phyloP scores from a whole-genome alignment of 768 basidiomycete genomes.

The Panus rudis region DNA sequence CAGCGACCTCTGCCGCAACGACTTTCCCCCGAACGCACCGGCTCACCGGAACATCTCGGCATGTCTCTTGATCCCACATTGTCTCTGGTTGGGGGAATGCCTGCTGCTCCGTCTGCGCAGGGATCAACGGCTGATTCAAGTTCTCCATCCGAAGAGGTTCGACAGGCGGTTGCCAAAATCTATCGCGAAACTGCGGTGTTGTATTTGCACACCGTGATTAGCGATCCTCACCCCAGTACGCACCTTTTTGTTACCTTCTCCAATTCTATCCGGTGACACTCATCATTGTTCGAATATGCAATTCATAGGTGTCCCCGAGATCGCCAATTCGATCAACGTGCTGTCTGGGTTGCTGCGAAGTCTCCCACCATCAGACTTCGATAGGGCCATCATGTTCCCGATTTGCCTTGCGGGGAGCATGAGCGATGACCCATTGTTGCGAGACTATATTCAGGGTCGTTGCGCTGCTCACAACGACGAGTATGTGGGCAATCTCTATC shows the following conservation, averaged over 20 bases:
- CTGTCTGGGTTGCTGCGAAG: conserved; percentile 48
- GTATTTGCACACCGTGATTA: conserved; percentile 67
- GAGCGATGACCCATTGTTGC: conserved; percentile 46
- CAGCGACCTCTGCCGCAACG: conserved; percentile 25
- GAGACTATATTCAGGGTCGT: conserved; percentile 36
- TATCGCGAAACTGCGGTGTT: conserved; percentile 61
- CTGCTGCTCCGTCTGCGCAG: conserved; percentile 7
- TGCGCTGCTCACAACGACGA: conserved; percentile 16
- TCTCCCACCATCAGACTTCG: conserved; percentile 50
- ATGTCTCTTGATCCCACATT: conserved; percentile 1
- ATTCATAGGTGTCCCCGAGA: conserved; percentile 68
- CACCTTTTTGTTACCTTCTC: conserved; percentile 9
- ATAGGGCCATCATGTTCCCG: conserved; percentile 66
- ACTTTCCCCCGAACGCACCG: background rate
- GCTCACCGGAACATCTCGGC: too few species aligned
- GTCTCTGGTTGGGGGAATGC: conserved; percentile 6
- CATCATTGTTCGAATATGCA: background rate
- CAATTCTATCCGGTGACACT: too few species aligned
- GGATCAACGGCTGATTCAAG: conserved; percentile 6
- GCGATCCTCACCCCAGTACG: conserved; percentile 63
- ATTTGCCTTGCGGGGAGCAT: conserved; percentile 69
- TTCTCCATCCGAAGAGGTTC: conserved; percentile 33
- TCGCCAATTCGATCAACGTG: conserved; percentile 46
- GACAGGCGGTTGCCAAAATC: conserved; percentile 42
- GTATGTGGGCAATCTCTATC: conserved; percentile 18